Percentiles rank a stretch among this genome's conserved stretches.
phyloP scores from a whole-genome alignment of 805 yeast species.

The Allodekkera sacchari region DNA sequence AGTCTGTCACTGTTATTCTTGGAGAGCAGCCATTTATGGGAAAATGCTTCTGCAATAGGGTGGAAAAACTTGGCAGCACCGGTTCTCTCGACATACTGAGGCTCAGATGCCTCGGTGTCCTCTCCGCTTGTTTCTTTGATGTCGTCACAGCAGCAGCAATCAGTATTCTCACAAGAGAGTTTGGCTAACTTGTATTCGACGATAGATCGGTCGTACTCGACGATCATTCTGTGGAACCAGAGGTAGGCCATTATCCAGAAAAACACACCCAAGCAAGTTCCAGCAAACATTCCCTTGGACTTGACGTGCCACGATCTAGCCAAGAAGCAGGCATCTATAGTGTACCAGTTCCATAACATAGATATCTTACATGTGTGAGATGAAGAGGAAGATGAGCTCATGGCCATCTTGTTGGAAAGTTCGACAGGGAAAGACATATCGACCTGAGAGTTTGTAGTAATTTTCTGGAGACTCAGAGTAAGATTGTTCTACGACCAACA shows the following conservation, averaged over 20 bases:
- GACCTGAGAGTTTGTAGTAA: too few species aligned
- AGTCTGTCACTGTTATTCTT: conserved; percentile 6
- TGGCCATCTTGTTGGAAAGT: conserved; percentile 11
- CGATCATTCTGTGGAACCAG: conserved; percentile 45
- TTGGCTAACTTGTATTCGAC: conserved; percentile 12
- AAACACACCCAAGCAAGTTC: conserved; percentile 66
- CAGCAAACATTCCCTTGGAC: conserved; percentile 56
- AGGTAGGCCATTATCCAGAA: conserved; percentile 48
- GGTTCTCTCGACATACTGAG: background rate
- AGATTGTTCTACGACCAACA: too few species aligned
- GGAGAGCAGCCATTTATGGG: conserved; percentile 21
- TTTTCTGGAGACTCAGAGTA: too few species aligned
- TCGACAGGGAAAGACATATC: conserved; percentile 7
- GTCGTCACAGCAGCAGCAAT: conserved; percentile 4
- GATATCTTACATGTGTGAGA: conserved; percentile 17
- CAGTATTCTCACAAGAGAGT: background rate
- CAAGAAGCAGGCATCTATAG: conserved; percentile 57
- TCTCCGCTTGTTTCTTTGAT: background rate
- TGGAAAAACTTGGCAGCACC: conserved; percentile 7
- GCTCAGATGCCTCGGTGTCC: background rate
- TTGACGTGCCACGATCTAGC: conserved; percentile 56
- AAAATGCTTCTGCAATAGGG: conserved; percentile 18
- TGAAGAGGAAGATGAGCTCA: conserved; percentile 4
- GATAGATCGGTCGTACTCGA: conserved; percentile 42
- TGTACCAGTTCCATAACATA: conserved; percentile 73